phyloP scores from a whole-genome alignment of 306 rosid species.

The Acacia acuminata region DNA sequence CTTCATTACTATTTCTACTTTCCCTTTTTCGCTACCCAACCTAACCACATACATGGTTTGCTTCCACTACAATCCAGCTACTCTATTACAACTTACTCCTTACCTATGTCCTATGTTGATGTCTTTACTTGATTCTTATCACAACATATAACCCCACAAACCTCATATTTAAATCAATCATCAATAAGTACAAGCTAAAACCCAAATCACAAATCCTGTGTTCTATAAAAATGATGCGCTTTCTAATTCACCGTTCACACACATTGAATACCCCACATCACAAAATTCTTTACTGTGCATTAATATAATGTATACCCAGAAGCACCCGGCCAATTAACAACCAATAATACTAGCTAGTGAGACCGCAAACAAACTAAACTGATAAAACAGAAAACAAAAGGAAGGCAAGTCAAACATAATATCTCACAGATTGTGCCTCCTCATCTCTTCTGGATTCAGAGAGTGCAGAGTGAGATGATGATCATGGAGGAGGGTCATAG shows the following conservation, averaged over 20 bases:
- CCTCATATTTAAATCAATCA: background rate
- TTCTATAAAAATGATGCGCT: background rate
- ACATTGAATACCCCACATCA: slow-evolving; percentile 22
- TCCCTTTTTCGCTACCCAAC: background rate
- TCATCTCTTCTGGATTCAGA: background rate
- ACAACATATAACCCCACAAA: background rate
- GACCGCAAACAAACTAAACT: slow-evolving; percentile 14
- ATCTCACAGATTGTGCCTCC: background rate
- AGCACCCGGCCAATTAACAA: slow-evolving; percentile 9
- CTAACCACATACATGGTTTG: slow-evolving; percentile 3
- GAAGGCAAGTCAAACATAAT: background rate
- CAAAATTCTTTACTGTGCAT: slow-evolving; percentile 27
- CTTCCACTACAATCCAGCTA: background rate
- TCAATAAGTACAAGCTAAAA: background rate
- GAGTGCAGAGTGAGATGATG: background rate
- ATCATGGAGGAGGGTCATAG: slow-evolving; percentile 12
- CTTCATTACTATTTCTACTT: background rate
- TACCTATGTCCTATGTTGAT: background rate
- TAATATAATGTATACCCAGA: slow-evolving; percentile 10
- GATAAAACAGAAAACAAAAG: background rate
- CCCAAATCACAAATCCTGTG: background rate
- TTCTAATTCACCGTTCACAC: slow-evolving; percentile 32
- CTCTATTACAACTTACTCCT: too few relatives aligned
- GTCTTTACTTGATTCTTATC: background rate
- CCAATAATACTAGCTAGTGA: background rate